Evolutionary conservation across 768 basidiomycete species (phyloP).

Genomic region (Piloderma croceum): DNA sequence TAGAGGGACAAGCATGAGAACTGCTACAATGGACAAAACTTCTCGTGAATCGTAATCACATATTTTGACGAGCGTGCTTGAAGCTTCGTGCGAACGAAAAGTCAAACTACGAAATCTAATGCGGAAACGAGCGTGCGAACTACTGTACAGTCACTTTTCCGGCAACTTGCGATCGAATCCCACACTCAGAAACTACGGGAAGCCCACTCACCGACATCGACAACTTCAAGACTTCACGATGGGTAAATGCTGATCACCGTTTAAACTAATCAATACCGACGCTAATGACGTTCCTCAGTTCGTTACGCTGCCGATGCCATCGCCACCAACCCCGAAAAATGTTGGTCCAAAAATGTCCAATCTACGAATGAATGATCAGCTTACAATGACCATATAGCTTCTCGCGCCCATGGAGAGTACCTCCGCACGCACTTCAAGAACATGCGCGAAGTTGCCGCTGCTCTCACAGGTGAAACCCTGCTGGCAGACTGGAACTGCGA

Average conservation of each 20-base stretch:
- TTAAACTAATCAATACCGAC: conserved; percentile 9
- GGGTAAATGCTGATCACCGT: conserved; percentile 43
- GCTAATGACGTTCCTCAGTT: conserved; percentile 43
- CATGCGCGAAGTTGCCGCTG: conserved; percentile 98
- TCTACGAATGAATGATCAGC: conserved; percentile 9
- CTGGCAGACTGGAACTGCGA: too few species aligned
- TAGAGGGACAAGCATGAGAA: too few species aligned
- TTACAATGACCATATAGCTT: conserved; percentile 45
- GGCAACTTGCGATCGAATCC: too few species aligned
- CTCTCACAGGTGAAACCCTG: conserved; percentile 81
- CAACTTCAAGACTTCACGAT: conserved; percentile 59
- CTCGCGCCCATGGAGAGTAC: conserved; percentile 93
- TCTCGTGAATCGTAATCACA: too few species aligned
- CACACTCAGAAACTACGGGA: too few species aligned
- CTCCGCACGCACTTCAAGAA: conserved; percentile 99
- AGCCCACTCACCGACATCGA: conserved; percentile 23
- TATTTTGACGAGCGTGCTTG: too few species aligned
- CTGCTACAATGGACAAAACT: too few species aligned
- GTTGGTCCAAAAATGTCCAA: conserved; percentile 39
- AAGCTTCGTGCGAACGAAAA: too few species aligned
- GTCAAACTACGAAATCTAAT: too few species aligned
- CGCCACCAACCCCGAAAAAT: conserved; percentile 93
- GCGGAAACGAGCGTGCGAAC: too few species aligned
- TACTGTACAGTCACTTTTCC: too few species aligned
- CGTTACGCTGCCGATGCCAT: conserved; percentile 89